phyloP scores from a whole-genome alignment of 208 protist genomes.

The Leptomonas seymouri region DNA sequence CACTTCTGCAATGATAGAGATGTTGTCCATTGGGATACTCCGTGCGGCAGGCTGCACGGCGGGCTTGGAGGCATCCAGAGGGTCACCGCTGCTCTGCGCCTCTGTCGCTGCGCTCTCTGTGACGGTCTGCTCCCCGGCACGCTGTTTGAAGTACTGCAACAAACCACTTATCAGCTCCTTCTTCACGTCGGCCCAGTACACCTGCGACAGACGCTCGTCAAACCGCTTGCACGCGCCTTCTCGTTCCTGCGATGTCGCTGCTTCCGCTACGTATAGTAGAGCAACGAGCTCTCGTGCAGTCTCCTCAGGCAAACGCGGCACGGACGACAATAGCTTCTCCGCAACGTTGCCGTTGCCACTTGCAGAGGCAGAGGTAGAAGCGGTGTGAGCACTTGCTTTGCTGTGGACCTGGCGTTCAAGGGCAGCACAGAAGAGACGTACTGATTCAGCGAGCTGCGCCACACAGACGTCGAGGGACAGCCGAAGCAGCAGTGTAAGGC shows the following conservation, averaged over 20 bases:
- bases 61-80: neutral
- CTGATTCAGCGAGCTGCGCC: slow-evolving; percentile 20
- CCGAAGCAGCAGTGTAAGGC: slow-evolving; percentile 31
- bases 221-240: neutral
- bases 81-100: neutral
- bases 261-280: neutral
- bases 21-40: slow-evolving; percentile 5
- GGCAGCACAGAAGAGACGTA: slow-evolving; percentile 14
- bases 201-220: neutral
- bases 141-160: slow-evolving; percentile 17
- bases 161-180: neutral
- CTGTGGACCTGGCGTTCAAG: slow-evolving; percentile 1
- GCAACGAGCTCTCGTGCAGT: slow-evolving; percentile 12
- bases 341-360: neutral
- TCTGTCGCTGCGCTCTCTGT: neutral
- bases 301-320: slow-evolving; percentile 17
- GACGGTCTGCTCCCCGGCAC: neutral
- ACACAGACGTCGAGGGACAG: slow-evolving; percentile 28
- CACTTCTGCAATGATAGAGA: slow-evolving; percentile 4
- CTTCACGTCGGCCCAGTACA: slow-evolving; percentile 24
- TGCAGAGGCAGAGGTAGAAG: neutral
- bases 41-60: neutral
- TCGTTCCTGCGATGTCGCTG: neutral
- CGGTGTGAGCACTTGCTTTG: neutral
- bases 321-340: neutral